Conservation (phyloP, 1,139 yeast species). For the Scheffersomyces stambukii region DNA sequence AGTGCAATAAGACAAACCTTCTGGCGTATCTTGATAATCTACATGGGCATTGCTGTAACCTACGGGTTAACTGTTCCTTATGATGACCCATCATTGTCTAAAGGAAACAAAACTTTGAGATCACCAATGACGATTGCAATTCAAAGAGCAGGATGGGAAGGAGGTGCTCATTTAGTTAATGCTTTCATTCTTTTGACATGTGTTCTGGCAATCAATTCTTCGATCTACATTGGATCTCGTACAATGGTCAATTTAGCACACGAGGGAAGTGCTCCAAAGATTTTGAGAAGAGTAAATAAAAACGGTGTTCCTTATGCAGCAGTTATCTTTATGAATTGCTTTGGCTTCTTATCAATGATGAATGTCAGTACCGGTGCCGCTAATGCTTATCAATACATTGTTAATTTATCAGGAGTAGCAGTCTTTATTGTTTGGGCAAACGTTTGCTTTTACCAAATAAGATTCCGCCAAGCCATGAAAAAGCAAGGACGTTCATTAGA, state of each 20-base stretch:
- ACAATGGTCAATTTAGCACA: constrained; percentile 48
- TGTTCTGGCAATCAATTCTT: constrained; percentile 50
- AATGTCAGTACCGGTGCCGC: constrained; percentile 51
- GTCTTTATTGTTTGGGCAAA: constrained; percentile 57
- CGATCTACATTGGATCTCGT: constrained; percentile 50
- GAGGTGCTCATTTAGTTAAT: constrained; percentile 48
- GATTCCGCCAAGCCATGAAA: constrained; percentile 49
- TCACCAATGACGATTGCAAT: constrained; percentile 46
- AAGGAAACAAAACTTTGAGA: constrained; percentile 24
- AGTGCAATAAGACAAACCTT: constrained; percentile 56
- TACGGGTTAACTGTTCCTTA: constrained; percentile 57
- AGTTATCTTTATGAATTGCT: constrained; percentile 42
- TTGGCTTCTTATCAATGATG: constrained; percentile 50
- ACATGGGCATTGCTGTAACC: constrained; percentile 49
- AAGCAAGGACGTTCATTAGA: constrained; percentile 39
- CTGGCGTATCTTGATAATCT: constrained; percentile 49
- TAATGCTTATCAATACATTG: constrained; percentile 49
- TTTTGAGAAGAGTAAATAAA: constrained; percentile 39
- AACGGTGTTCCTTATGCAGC: constrained; percentile 51
- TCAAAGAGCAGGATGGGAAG: constrained; percentile 44
- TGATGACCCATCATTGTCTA: constrained; percentile 34
- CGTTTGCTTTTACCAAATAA: constrained; percentile 45
- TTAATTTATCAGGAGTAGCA: constrained; percentile 52
- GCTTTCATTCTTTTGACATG: constrained; percentile 51
- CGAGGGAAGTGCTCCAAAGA: constrained; percentile 47